These are phyloP conservation scores for Globisporangium emineosum DNA, from an alignment of 352 stramenopile species.

Conservation along the genomic window DNA sequence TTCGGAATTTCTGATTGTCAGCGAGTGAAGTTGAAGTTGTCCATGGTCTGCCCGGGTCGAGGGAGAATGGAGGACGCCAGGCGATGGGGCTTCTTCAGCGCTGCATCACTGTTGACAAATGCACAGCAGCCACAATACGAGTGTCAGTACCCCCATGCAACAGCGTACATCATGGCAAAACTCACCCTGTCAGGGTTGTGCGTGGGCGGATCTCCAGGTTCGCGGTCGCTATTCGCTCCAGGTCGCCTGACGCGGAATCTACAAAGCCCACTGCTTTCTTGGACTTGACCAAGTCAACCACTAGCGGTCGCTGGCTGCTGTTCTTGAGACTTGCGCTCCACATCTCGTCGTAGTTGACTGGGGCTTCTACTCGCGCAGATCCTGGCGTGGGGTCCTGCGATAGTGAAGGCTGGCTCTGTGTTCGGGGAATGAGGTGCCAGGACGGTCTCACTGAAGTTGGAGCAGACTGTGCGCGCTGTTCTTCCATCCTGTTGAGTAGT, in stretches of 20 bases:
- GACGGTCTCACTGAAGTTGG: slow-evolving; percentile 16
- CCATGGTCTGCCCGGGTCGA: slow-evolving; percentile 27
- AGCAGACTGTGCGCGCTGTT: slow-evolving; percentile 39
- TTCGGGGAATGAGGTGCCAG: slow-evolving; percentile 28
- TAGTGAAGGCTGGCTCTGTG: slow-evolving; percentile 35
- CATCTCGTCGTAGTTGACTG: slow-evolving; percentile 58
- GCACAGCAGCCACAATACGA: background rate
- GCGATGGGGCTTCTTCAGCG: slow-evolving; percentile 31
- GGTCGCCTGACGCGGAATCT: background rate
- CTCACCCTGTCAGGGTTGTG: slow-evolving; percentile 11
- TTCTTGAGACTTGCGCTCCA: slow-evolving; percentile 56
- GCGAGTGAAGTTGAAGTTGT: slow-evolving; percentile 37
- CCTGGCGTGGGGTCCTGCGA: background rate
- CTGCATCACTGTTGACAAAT: slow-evolving; percentile 3
- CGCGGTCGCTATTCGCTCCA: slow-evolving; percentile 30
- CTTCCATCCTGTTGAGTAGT: slow-evolving; percentile 28
- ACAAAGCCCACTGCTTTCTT: slow-evolving; percentile 7
- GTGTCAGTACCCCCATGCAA: background rate
- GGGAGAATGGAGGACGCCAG: slow-evolving; percentile 32
- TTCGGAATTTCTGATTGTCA: slow-evolving; percentile 8
- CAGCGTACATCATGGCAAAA: background rate
- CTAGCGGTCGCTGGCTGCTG: slow-evolving; percentile 11
- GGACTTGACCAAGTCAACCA: slow-evolving; percentile 10
- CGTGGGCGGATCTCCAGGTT: slow-evolving; percentile 28
- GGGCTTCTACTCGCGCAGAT: slow-evolving; percentile 1